Evolutionary conservation across 2,329 filamentous ascomycete species (phyloP).

Genomic region (Cercospora zeina): DNA sequence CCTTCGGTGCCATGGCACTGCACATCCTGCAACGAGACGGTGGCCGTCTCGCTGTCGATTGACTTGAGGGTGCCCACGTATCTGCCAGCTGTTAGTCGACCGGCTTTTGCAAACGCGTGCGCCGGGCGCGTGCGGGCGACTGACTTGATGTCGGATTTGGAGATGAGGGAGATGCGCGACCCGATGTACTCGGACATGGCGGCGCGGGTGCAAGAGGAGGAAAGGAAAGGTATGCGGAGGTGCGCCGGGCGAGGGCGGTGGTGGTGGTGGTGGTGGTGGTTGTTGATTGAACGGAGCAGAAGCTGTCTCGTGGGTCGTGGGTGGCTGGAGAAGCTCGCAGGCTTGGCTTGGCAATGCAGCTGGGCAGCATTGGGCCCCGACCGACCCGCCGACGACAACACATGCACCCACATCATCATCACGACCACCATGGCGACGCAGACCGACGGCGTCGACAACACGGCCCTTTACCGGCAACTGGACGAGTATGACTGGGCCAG

Average conservation of each 20-base stretch:
- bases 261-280: conserved; percentile 12
- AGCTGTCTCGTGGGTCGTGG: neutral
- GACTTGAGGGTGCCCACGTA: conserved; percentile 95
- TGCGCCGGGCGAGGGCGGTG: conserved; percentile 4
- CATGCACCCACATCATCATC: conserved; percentile 4
- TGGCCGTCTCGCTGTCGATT: conserved; percentile 96
- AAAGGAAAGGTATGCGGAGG: conserved; percentile 10
- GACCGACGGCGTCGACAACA: conserved; percentile 25
- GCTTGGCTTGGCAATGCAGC: neutral
- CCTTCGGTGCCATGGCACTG: conserved; percentile 92
- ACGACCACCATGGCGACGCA: conserved; percentile 30
- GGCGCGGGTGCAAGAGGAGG: conserved; percentile 18
- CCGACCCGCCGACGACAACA: neutral
- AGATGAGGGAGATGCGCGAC: conserved; percentile 93
- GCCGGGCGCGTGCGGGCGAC: conserved; percentile 11
- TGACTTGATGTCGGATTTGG: conserved; percentile 95
- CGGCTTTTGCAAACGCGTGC: neutral
- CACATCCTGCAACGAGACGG: conserved; percentile 95
- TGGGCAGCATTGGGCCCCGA: conserved; percentile 1
- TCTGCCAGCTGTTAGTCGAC: conserved; percentile 50
- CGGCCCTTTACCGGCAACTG: conserved; percentile 58
- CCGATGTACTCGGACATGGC: conserved; percentile 65
- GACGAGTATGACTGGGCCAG: conserved; percentile 67
- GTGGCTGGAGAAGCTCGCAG: conserved; percentile 2
- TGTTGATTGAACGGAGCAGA: conserved; percentile 1